These are phyloP conservation scores for Agrostemma githago DNA, from an alignment of 148 eudicot genomes.

Conservation along the genomic window DNA sequence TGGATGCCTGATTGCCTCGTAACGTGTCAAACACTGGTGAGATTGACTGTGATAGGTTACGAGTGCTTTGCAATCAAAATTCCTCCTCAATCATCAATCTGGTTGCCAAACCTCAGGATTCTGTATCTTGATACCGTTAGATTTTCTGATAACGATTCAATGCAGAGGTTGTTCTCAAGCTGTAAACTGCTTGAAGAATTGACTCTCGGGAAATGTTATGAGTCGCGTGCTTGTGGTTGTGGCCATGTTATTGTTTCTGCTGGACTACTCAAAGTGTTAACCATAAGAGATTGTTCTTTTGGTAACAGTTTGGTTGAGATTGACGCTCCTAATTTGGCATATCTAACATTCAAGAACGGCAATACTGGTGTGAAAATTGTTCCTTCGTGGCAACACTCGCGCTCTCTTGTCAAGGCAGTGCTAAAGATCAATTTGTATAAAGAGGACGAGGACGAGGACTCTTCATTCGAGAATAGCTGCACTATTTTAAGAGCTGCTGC, in stretches of 20 bases:
- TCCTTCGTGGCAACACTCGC: background rate
- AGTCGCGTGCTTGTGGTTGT: background rate
- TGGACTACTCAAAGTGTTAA: background rate
- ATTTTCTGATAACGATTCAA: background rate
- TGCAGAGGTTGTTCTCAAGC: background rate
- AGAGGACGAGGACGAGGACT: background rate
- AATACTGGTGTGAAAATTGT: background rate
- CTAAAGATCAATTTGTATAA: background rate
- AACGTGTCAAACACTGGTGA: background rate
- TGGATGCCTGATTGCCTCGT: background rate
- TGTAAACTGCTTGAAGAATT: background rate
- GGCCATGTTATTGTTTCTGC: background rate
- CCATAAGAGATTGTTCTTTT: background rate
- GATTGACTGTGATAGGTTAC: background rate
- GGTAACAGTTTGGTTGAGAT: background rate
- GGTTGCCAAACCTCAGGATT: background rate
- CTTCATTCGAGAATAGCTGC: background rate
- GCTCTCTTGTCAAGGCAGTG: background rate
- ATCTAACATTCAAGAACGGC: background rate
- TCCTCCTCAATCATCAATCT: background rate
- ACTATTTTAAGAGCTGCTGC: background rate
- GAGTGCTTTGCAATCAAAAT: background rate
- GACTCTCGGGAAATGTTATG: background rate
- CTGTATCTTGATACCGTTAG: background rate
- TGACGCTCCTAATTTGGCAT: background rate